Conservation (phyloP, 345 rosid species). For the Bruguiera sexangula region DNA sequence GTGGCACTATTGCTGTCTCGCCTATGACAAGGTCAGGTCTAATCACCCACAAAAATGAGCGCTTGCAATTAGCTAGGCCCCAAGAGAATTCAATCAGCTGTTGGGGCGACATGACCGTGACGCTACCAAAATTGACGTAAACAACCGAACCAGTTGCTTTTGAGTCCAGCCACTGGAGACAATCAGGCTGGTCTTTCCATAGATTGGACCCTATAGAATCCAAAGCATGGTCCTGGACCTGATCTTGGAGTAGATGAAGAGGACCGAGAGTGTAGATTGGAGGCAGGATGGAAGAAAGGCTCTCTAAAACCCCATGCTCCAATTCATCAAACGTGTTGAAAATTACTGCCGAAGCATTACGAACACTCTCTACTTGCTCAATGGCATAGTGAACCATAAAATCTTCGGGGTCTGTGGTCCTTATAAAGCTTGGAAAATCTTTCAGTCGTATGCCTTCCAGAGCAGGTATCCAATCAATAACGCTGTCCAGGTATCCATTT, state of each 20-base stretch:
- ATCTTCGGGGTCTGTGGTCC: conserved; percentile 16
- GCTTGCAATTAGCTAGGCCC: conserved; percentile 25
- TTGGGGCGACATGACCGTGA: conserved; percentile 11
- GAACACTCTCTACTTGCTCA: neutral
- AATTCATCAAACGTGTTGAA: conserved; percentile 17
- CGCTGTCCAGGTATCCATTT: conserved; percentile 17
- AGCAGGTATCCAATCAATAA: conserved; percentile 14
- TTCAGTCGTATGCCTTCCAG: conserved; percentile 11
- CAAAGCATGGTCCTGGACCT: neutral
- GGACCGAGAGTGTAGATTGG: conserved; percentile 10
- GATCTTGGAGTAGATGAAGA: conserved; percentile 4
- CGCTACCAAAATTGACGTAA: conserved; percentile 16
- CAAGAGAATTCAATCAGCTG: conserved; percentile 25
- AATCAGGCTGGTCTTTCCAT: conserved; percentile 15
- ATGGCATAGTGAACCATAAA: conserved; percentile 1
- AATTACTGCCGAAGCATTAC: conserved; percentile 13
- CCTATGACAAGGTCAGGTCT: conserved; percentile 19
- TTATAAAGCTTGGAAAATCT: conserved; percentile 14
- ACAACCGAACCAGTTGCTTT: conserved; percentile 1
- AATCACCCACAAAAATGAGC: conserved; percentile 22
- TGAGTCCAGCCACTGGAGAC: conserved; percentile 17
- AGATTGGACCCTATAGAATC: conserved; percentile 5
- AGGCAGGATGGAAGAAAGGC: conserved; percentile 1
- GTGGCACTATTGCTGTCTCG: conserved; percentile 13
- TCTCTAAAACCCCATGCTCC: conserved; percentile 3